A percentile compares a stretch with the other conserved stretches of the same genome.
These are phyloP conservation scores for Phytopythium cucurbitacearum DNA, from an alignment of 352 stramenopile species.

Conservation along the genomic window DNA sequence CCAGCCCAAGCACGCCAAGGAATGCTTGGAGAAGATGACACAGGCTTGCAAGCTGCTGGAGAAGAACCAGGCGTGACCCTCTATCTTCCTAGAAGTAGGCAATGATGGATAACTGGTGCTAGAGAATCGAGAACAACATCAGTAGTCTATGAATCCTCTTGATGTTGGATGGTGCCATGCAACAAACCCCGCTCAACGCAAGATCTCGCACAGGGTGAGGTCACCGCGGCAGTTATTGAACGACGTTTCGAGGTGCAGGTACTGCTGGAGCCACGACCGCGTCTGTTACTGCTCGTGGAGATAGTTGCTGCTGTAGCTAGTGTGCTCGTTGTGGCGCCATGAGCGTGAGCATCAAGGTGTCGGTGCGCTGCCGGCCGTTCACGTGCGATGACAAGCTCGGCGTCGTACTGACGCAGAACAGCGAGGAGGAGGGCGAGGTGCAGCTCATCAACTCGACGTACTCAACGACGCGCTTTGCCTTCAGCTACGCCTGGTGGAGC, in stretches of 20 bases:
- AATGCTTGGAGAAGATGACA: slow-evolving; percentile 72
- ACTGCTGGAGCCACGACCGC: no score
- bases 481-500: slow-evolving; percentile 93
- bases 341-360: slow-evolving; percentile 90
- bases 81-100: background rate
- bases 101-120: no score
- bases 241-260: no score
- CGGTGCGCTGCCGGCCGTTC: slow-evolving; percentile 82
- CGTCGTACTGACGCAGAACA: slow-evolving; percentile 88
- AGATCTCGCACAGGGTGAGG: no score
- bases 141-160: no score
- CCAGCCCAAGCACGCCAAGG: slow-evolving; percentile 65
- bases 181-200: no score
- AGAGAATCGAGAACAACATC: no score
- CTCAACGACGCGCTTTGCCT: slow-evolving; percentile 90
- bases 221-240: no score
- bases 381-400: slow-evolving; percentile 90
- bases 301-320: no score
- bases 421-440: slow-evolving; percentile 91
- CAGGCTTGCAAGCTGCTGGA: slow-evolving; percentile 30
- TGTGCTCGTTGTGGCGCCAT: slow-evolving; percentile 18
- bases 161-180: no score
- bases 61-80: background rate
- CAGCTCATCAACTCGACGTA: slow-evolving; percentile 92
- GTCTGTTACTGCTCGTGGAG: no score